These are phyloP conservation scores for Alternaria infectoria DNA, from an alignment of 2,329 filamentous ascomycete genomes.

Conservation along the genomic window DNA sequence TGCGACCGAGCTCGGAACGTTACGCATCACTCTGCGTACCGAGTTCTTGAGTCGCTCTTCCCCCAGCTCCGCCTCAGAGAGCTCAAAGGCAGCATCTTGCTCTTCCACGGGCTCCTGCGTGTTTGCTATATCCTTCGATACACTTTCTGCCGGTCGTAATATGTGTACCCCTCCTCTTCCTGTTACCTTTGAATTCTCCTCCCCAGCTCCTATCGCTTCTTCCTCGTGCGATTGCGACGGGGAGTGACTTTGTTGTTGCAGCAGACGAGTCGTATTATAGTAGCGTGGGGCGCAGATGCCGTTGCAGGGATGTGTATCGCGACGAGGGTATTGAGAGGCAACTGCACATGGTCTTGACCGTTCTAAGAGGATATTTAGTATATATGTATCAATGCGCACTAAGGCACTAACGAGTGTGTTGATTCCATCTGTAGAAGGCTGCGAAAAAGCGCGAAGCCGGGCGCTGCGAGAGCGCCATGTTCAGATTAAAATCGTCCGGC, in stretches of 20 bases:
- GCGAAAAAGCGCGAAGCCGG: conserved; percentile 49
- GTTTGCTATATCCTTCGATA: not conserved
- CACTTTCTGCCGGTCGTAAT: not conserved
- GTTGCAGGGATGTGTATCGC: not conserved
- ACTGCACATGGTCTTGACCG: conserved; percentile 6
- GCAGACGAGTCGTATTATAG: conserved; percentile 18
- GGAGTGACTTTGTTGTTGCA: conserved; percentile 11
- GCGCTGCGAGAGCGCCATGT: conserved; percentile 30
- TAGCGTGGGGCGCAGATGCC: conserved; percentile 4
- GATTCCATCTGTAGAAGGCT: conserved; percentile 53
- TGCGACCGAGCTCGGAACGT: conserved; percentile 63
- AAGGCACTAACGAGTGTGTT: conserved; percentile 27
- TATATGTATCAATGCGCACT: not conserved
- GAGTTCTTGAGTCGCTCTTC: conserved; percentile 12
- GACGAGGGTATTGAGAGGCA: not conserved
- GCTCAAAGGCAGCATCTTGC: not conserved
- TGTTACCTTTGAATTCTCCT: not conserved
- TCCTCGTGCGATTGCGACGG: conserved; percentile 8
- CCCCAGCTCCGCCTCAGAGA: conserved; percentile 3
- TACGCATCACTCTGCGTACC: conserved; percentile 56
- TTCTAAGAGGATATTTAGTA: conserved; percentile 13
- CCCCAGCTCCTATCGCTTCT: not conserved
- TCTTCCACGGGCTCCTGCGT: not conserved
- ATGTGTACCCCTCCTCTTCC: not conserved
- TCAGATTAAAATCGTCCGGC: not conserved